Percentiles rank a stretch among this genome's conserved stretches.
These are phyloP conservation scores for Pholiota microspora DNA, from an alignment of 768 basidiomycete species.

Conservation along the genomic window DNA sequence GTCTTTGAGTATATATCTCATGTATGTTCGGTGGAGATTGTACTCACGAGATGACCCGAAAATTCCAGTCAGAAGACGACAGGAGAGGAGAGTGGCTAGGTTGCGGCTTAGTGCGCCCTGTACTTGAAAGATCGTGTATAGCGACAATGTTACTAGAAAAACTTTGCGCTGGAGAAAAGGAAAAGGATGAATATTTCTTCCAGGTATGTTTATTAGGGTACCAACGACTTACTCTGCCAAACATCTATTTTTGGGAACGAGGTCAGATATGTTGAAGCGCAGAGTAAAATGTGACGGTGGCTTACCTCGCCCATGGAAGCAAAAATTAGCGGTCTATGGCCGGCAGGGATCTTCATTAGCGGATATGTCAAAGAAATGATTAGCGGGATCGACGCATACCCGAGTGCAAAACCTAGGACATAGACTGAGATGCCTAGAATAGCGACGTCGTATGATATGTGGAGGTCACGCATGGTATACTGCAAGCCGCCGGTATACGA, in stretches of 20 bases:
- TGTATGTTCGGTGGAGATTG: neutral
- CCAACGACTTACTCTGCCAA: conserved; percentile 42
- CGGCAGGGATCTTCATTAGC: conserved; percentile 4
- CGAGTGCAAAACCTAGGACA: conserved; percentile 61
- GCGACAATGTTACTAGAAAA: conserved; percentile 50
- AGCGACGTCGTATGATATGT: conserved; percentile 48
- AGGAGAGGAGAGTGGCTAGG: conserved; percentile 44
- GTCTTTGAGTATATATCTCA: neutral
- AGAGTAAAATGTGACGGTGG: conserved; percentile 9
- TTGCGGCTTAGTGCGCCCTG: conserved; percentile 52
- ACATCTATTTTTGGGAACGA: conserved; percentile 33
- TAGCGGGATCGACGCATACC: conserved; percentile 32
- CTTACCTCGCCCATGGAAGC: conserved; percentile 57
- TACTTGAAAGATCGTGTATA: conserved; percentile 53
- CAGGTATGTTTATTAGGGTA: neutral
- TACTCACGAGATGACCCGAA: conserved; percentile 55
- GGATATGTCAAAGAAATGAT: neutral
- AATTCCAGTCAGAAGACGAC: conserved; percentile 55
- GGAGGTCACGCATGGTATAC: conserved; percentile 42
- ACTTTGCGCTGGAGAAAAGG: conserved; percentile 42
- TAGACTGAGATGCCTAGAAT: conserved; percentile 62
- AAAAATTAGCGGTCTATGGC: conserved; percentile 46
- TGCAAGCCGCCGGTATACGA: conserved; percentile 52
- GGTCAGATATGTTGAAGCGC: conserved; percentile 9
- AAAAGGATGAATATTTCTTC: conserved; percentile 3